A percentile compares a stretch with the other conserved stretches of the same genome.
Evolutionary conservation across 371 early-diverging fungal species (phyloP).

Genomic region (Rhizopus stolonifer): DNA sequence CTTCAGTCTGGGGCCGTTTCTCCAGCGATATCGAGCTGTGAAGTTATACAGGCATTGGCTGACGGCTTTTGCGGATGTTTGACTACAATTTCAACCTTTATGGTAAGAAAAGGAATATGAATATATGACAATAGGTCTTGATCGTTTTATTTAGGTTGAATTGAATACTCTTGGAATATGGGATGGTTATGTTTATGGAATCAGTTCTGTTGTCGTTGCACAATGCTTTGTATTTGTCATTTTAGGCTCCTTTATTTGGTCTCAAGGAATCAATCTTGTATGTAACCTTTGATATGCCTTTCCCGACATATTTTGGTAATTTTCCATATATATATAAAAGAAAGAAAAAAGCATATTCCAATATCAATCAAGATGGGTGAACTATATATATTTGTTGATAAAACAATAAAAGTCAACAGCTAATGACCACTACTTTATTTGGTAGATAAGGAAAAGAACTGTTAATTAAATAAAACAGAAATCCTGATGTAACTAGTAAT

Average conservation of each 20-base stretch:
- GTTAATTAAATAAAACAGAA: too few species aligned
- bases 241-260: slow-evolving; percentile 57
- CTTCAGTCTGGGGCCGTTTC: slow-evolving; percentile 31
- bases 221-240: slow-evolving; percentile 55
- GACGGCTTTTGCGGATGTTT: slow-evolving; percentile 77
- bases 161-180: slow-evolving; percentile 35
- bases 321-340: too few species aligned
- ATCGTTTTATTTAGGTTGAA: slow-evolving; percentile 37
- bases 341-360: too few species aligned
- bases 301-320: too few species aligned
- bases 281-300: too few species aligned
- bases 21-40: slow-evolving; percentile 36
- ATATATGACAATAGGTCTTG: neutral
- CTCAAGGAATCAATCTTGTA: slow-evolving; percentile 35
- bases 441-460: too few species aligned
- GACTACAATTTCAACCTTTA: slow-evolving; percentile 76
- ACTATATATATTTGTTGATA: too few species aligned
- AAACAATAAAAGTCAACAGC: too few species aligned
- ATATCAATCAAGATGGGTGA: too few species aligned
- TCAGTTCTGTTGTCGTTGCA: slow-evolving; percentile 40
- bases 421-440: too few species aligned
- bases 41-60: slow-evolving; percentile 51
- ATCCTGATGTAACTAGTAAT: too few species aligned
- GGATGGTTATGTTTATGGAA: slow-evolving; percentile 49
- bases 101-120: slow-evolving; percentile 29